A percentile compares a stretch with the other conserved stretches of the same genome.
Evolutionary conservation across 1,139 yeast genomes (phyloP).

Genomic region (Saccharomyces hybrid): DNA sequence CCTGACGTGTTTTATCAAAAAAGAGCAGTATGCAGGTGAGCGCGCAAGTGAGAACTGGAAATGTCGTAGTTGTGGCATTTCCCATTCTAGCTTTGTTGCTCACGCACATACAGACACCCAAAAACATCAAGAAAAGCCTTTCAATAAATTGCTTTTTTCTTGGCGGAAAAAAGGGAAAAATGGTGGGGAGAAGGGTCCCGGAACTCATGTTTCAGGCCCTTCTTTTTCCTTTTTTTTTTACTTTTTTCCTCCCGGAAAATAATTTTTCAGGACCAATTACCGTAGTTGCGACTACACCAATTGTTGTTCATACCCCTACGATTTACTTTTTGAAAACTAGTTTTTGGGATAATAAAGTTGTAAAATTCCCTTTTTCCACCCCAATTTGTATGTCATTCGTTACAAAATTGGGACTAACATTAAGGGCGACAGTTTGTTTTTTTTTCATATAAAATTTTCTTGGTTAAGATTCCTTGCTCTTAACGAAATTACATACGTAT

Average conservation of each 20-base stretch:
- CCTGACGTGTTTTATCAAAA: background rate
- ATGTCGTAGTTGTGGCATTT: background rate
- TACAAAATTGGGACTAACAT: conserved; percentile 1
- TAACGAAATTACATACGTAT: background rate
- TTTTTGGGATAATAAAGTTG: conserved; percentile 7
- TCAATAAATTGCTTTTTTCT: conserved; percentile 3
- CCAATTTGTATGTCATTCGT: background rate
- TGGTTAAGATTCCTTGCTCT: conserved; percentile 1
- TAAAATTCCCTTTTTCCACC: conserved; percentile 6
- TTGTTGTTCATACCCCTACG: conserved; percentile 10
- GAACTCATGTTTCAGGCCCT: background rate
- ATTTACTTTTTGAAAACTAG: conserved; percentile 13
- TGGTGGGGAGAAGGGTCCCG: background rate
- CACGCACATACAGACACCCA: background rate
- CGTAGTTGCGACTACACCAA: conserved; percentile 14
- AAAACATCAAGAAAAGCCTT: conserved; percentile 3
- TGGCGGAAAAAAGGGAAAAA: background rate
- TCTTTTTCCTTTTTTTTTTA: background rate
- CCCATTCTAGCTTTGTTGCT: background rate
- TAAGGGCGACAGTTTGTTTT: conserved; percentile 1
- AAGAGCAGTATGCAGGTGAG: background rate
- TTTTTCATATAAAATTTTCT: conserved; percentile 7
- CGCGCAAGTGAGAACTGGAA: background rate
- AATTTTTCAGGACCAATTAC: conserved; percentile 8
- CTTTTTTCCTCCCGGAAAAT: background rate